Conservation (phyloP, 331 rosid species). For the Telfairia occidentalis region DNA sequence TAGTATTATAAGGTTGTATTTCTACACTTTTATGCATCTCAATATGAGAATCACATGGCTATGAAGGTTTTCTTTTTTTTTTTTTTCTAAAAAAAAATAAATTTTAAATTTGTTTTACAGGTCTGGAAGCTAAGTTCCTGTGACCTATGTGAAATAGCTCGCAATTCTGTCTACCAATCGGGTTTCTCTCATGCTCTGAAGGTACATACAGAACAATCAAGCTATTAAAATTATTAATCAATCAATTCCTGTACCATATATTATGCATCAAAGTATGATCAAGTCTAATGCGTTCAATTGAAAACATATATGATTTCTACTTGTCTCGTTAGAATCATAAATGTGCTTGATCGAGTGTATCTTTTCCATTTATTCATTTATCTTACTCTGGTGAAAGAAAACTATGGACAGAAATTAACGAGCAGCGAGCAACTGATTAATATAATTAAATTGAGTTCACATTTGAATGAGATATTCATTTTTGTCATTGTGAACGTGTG, state of each 20-base stretch:
- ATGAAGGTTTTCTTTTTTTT: neutral
- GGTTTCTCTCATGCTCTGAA: slow-evolving; percentile 94
- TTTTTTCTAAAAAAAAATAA: neutral
- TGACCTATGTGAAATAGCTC: slow-evolving; percentile 95
- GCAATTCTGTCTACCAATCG: slow-evolving; percentile 94
- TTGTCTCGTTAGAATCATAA: neutral
- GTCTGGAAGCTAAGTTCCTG: slow-evolving; percentile 98
- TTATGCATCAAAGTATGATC: neutral
- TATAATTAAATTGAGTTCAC: neutral
- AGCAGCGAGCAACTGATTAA: neutral
- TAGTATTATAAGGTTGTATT: neutral
- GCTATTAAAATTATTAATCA: neutral
- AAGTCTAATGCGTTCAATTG: neutral
- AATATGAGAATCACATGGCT: neutral
- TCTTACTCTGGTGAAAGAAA: neutral
- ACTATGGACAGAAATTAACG: neutral
- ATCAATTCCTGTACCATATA: neutral
- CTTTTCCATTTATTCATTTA: neutral
- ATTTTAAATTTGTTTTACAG: slow-evolving; percentile 20
- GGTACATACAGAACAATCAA: slow-evolving; percentile 25
- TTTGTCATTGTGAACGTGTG: neutral
- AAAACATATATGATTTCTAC: neutral
- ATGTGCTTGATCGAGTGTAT: neutral
- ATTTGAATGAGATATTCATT: neutral
- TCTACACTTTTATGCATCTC: neutral